Percentiles rank a stretch among this genome's conserved stretches.
These are phyloP conservation scores for Geranium brycei DNA, from an alignment of 345 rosid species.

Conservation along the genomic window DNA sequence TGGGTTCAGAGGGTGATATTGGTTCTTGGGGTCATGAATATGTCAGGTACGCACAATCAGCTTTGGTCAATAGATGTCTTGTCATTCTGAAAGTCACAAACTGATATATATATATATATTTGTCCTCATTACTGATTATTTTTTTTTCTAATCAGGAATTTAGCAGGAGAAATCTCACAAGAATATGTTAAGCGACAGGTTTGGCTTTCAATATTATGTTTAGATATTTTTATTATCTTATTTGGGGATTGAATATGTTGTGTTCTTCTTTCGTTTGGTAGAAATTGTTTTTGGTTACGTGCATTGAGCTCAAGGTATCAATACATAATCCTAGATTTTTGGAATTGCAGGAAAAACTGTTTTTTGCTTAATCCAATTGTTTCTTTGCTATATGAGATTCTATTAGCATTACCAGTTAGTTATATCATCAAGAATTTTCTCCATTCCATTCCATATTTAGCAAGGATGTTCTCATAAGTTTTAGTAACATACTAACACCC, in stretches of 20 bases:
- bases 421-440: not conserved
- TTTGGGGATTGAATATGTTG: too few relatives aligned
- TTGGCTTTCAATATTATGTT: slow-evolving; percentile 10
- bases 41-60: slow-evolving; percentile 41
- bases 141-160: slow-evolving; percentile 34
- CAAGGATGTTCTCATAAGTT: not conserved
- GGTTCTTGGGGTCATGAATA: slow-evolving; percentile 99
- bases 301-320: not conserved
- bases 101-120: not conserved
- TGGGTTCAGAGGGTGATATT: slow-evolving; percentile 82
- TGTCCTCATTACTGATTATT: not conserved
- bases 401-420: not conserved
- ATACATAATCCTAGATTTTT: not conserved
- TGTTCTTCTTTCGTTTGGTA: not conserved
- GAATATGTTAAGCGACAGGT: slow-evolving; percentile 74
- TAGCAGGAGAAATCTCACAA: slow-evolving; percentile 79
- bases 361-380: not conserved
- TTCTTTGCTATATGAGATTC: too few relatives aligned
- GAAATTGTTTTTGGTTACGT: not conserved
- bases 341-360: not conserved
- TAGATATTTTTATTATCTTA: not conserved
- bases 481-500: too few relatives aligned
- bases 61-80: not conserved
- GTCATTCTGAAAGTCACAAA: not conserved
- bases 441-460: not conserved